phyloP scores from a whole-genome alignment of 495 filamentous ascomycete species.

The Lophium mytilinum region DNA sequence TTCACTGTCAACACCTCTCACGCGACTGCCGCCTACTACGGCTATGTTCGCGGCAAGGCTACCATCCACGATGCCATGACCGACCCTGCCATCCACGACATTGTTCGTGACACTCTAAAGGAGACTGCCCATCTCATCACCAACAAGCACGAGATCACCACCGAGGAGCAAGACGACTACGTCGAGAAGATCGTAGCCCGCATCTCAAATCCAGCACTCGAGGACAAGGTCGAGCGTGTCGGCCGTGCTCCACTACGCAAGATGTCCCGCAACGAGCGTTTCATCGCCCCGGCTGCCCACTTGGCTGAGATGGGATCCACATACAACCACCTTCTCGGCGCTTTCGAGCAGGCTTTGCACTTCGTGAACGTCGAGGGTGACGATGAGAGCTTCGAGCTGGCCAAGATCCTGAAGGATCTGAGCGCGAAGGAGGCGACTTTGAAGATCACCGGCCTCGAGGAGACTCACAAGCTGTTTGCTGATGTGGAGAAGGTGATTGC shows the following conservation, averaged over 20 bases:
- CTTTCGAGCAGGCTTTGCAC: constrained; percentile 76
- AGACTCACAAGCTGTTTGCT: constrained; percentile 62
- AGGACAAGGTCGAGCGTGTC: constrained; percentile 90
- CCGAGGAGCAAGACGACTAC: constrained; percentile 75
- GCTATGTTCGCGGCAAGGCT: constrained; percentile 69
- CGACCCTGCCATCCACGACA: constrained; percentile 57
- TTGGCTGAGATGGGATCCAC: constrained; percentile 70
- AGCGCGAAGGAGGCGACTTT: constrained; percentile 57
- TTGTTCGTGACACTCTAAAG: constrained; percentile 64
- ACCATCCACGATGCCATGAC: constrained; percentile 79
- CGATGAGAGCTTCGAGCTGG: constrained; percentile 74
- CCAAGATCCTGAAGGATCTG: constrained; percentile 69
- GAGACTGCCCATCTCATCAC: constrained; percentile 82
- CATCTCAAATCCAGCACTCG: constrained; percentile 90
- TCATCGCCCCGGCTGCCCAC: constrained; percentile 83
- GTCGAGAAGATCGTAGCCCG: constrained; percentile 84
- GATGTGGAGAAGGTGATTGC: constrained; percentile 63
- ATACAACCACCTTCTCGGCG: constrained; percentile 60
- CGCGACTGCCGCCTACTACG: constrained; percentile 95
- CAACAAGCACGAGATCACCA: constrained; percentile 71
- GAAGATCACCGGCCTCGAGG: constrained; percentile 67
- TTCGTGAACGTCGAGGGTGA: constrained; percentile 90
- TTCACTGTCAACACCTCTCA: constrained; percentile 99
- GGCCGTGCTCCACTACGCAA: constrained; percentile 92
- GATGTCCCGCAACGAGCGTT: constrained; percentile 83